Conservation (phyloP, 495 filamentous ascomycete genomes). For the Annulohypoxylon stygium region DNA sequence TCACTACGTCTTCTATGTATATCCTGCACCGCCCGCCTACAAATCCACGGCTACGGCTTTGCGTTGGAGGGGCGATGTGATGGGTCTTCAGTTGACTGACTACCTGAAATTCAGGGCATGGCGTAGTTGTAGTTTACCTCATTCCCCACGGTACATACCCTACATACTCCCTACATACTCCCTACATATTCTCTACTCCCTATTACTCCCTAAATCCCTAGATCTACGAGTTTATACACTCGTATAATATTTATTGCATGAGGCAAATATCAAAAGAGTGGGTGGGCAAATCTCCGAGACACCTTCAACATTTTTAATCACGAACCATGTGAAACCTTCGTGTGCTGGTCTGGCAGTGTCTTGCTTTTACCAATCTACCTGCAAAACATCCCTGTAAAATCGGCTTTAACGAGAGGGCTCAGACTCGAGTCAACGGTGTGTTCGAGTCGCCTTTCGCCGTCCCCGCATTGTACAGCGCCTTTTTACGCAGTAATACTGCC, state of each 20-base stretch:
- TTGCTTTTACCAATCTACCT: conserved; percentile 8
- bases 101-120: conserved; percentile 11
- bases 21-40: conserved; percentile 31
- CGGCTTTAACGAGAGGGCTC: conserved; percentile 32
- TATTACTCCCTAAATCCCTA: neutral
- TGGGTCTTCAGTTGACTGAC: conserved; percentile 4
- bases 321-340: conserved; percentile 35
- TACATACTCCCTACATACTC: neutral
- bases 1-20: neutral
- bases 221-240: conserved; percentile 5
- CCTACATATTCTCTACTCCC: neutral
- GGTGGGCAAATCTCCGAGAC: conserved; percentile 42
- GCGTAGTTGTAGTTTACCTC: neutral
- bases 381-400: conserved; percentile 18
- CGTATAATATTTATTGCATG: conserved; percentile 15
- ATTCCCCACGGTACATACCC: neutral
- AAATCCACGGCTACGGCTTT: conserved; percentile 5
- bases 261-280: conserved; percentile 25
- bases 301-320: conserved; percentile 21
- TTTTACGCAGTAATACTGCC: neutral
- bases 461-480: conserved; percentile 20
- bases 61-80: conserved; percentile 37
- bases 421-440: conserved; percentile 11
- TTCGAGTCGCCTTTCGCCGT: conserved; percentile 37
- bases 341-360: conserved; percentile 18